phyloP scores from a whole-genome alignment of 2,329 filamentous ascomycete genomes.

The Podosphaera fusca region DNA sequence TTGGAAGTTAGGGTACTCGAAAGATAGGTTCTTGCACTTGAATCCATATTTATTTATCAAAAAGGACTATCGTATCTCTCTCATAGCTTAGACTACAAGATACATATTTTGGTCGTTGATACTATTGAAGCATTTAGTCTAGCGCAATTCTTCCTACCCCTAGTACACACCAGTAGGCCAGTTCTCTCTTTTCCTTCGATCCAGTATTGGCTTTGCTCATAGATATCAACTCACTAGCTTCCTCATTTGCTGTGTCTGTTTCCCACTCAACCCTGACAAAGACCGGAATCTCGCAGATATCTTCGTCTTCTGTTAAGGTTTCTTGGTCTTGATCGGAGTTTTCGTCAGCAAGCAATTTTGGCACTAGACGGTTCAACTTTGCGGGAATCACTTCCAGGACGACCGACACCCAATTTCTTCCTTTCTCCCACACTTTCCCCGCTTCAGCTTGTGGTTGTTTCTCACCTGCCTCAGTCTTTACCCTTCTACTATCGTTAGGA shows the following conservation, averaged over 20 bases:
- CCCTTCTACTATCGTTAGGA: slow-evolving; percentile 19
- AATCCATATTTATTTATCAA: too few relatives aligned
- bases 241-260: slow-evolving; percentile 36
- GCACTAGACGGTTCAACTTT: slow-evolving; percentile 10
- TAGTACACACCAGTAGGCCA: slow-evolving; percentile 90
- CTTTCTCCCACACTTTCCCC: slow-evolving; percentile 89
- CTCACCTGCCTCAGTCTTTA: slow-evolving; percentile 15
- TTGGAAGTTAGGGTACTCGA: too few relatives aligned
- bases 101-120: too few relatives aligned
- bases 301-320: slow-evolving; percentile 34
- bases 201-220: slow-evolving; percentile 26
- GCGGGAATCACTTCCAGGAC: slow-evolving; percentile 68
- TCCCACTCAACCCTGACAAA: slow-evolving; percentile 89
- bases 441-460: slow-evolving; percentile 43
- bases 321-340: slow-evolving; percentile 19
- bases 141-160: slow-evolving; percentile 60
- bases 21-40: too few relatives aligned
- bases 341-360: slow-evolving; percentile 13
- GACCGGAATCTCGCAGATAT: slow-evolving; percentile 65
- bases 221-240: slow-evolving; percentile 19
- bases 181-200: slow-evolving; percentile 55
- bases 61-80: too few relatives aligned
- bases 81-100: too few relatives aligned
- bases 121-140: slow-evolving; percentile 13
- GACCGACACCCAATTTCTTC: slow-evolving; percentile 84